Evolutionary conservation across 2,329 filamentous ascomycete species (phyloP), one percentile per base, ranked within the genome.

Genomic region (Samsoniella hepiali): DNA sequence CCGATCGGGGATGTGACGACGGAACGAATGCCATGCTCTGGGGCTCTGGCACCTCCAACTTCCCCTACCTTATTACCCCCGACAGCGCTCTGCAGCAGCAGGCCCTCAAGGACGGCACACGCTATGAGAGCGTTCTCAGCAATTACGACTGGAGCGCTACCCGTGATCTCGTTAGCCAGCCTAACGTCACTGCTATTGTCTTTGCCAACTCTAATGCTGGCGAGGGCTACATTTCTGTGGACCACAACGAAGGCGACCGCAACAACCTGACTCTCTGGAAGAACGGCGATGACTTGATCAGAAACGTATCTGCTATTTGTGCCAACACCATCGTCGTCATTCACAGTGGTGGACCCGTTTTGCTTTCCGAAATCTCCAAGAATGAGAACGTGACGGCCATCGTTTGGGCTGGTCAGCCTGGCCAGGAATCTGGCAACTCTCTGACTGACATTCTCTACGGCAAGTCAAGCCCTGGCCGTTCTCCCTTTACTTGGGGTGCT

Each of bases 251-350:
- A 64, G 95, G 95, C 64, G 94, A 98, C 75, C 89, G 95, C 60
- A 93, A 93, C 71, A 97, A 99, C 77, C 81, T 99, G 44, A 97
- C 93, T 0, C 81, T 97, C 0, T 98, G 94, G 94, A 82, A 88
- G 65, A 84, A 88, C 64, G 93, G 91, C 47, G 92, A 98, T 60
- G 82, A 84, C 0, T 78, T 98, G 62, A 90, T 98, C 76, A 84
- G 90, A 76, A 92, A 90, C 55, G 91, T 97, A 11, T 88, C 91
- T 1, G 82, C 87, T 8, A 73, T 87, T 66, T 93, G 89, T 81
- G 87, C 89, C 78, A 97, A 97, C 82, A 97, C 93, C 13, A 89
- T 98, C 65, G 91, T 98, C 17, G 86, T 97, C 63, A 89, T 98
- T 64, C 94, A 98, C 79, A 92, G 90, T 1, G 85, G 88, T 3